Percentiles rank a stretch among this genome's conserved stretches.
Conservation (phyloP, 345 rosid species). For the Hirschfeldia incana region DNA sequence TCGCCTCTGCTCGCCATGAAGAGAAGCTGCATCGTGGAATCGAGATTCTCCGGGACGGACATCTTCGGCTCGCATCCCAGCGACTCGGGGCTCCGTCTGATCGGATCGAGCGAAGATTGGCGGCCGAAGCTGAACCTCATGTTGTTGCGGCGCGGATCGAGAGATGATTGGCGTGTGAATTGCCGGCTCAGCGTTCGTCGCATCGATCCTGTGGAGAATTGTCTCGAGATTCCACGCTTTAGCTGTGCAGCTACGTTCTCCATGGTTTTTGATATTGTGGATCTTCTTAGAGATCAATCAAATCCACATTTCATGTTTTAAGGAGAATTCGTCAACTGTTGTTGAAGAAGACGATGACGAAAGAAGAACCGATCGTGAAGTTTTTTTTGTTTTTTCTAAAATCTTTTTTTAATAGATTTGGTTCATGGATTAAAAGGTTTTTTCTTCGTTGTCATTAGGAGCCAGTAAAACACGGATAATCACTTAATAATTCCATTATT, state of each 20-base stretch:
- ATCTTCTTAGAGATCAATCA: conserved; percentile 18
- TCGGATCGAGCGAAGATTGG: conserved; percentile 84
- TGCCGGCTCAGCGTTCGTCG: conserved; percentile 54
- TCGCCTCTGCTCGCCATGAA: conserved; percentile 89
- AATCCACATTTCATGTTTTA: conserved; percentile 7
- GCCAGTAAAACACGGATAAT: conserved; percentile 38
- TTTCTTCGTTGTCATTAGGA: conserved; percentile 15
- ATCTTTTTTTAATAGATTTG: not conserved
- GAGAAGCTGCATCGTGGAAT: conserved; percentile 84
- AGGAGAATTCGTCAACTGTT: not conserved
- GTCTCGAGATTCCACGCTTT: conserved; percentile 77
- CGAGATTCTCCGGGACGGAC: conserved; percentile 88
- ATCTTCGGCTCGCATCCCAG: conserved; percentile 43
- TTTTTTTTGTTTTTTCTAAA: not conserved
- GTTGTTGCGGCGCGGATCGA: conserved; percentile 73
- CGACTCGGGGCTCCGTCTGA: conserved; percentile 57
- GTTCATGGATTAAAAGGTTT: not conserved
- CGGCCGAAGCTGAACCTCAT: conserved; percentile 80
- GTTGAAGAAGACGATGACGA: conserved; percentile 14
- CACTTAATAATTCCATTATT: conserved; percentile 12
- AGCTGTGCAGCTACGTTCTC: conserved; percentile 60
- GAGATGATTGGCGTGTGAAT: conserved; percentile 63
- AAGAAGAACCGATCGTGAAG: conserved; percentile 17
- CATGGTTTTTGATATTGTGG: conserved; percentile 37
- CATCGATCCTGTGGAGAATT: conserved; percentile 72